Evolutionary conservation across 164 flowering plant genomes (phyloP).

Genomic region (Piper betle): DNA sequence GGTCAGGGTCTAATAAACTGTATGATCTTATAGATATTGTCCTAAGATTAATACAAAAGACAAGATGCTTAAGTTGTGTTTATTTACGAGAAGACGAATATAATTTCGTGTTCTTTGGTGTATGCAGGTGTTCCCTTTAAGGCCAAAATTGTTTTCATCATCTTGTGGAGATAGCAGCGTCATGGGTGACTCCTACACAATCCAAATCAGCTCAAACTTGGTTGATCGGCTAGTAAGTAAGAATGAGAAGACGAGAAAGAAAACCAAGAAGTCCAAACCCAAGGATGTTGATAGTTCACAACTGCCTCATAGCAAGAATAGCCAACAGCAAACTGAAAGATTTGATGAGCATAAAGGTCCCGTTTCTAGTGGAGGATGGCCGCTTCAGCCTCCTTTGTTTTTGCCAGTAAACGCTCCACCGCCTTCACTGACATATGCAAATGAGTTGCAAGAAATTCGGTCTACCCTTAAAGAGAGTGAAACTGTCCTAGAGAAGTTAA

Average conservation of each 20-base stretch:
- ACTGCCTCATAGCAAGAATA: slow-evolving; percentile 15
- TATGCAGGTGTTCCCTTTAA: no score
- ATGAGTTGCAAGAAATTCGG: slow-evolving; percentile 52
- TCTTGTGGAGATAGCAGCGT: not conserved
- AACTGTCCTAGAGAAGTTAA: slow-evolving; percentile 37
- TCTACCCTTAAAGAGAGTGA: slow-evolving; percentile 35
- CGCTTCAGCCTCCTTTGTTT: slow-evolving; percentile 46
- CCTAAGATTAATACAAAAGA: no score
- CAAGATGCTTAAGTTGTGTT: no score
- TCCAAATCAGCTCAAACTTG: slow-evolving; percentile 32
- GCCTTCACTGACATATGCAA: slow-evolving; percentile 10
- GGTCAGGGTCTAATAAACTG: no score
- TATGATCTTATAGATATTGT: no score
- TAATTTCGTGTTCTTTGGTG: no score
- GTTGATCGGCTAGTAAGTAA: slow-evolving; percentile 38
- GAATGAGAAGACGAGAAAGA: slow-evolving; percentile 33
- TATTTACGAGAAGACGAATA: no score
- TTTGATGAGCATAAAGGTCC: slow-evolving; percentile 19
- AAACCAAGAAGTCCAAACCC: slow-evolving; percentile 5
- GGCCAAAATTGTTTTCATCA: not conserved
- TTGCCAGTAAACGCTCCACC: slow-evolving; percentile 39
- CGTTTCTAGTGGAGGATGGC: slow-evolving; percentile 39
- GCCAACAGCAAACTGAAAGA: slow-evolving; percentile 25
- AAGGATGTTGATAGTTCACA: slow-evolving; percentile 10
- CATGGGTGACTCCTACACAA: not conserved